phyloP scores from a whole-genome alignment of 768 basidiomycete species.

The Lactarius vividus region DNA sequence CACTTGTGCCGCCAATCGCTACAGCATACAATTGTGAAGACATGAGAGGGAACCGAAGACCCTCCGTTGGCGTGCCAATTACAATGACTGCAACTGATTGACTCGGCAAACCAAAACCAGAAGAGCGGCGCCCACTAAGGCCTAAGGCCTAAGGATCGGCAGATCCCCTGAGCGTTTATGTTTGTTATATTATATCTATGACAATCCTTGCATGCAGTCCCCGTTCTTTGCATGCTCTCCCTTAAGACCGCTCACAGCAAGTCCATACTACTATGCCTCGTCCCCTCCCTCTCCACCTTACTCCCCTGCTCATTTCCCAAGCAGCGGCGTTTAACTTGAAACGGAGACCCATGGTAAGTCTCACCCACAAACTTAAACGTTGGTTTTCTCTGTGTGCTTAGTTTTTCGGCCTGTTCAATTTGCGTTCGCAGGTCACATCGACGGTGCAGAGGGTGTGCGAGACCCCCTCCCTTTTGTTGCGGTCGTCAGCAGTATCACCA shows the following conservation, averaged over 20 bases:
- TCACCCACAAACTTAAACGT: too few species aligned
- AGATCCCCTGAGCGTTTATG: conserved; percentile 11
- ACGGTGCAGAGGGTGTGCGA: neutral
- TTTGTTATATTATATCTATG: conserved; percentile 23
- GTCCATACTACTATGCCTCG: conserved; percentile 6
- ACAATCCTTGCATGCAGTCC: neutral
- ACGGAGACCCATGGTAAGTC: conserved; percentile 6
- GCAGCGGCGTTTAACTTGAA: conserved; percentile 11
- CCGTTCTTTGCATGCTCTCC: neutral
- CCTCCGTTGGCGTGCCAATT: neutral
- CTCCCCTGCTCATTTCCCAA: conserved; percentile 8
- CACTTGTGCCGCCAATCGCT: neutral
- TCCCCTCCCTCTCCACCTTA: neutral
- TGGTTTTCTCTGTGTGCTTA: neutral
- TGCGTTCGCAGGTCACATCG: conserved; percentile 2
- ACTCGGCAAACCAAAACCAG: conserved; percentile 7
- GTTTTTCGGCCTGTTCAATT: neutral
- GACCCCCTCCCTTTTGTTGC: neutral
- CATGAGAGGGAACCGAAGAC: neutral
- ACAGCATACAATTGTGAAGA: neutral
- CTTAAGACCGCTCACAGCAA: neutral
- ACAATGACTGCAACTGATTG: conserved; percentile 17
- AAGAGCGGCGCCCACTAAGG: neutral
- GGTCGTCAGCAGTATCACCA: neutral
- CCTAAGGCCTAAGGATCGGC: too few species aligned